A percentile compares a stretch with the other conserved stretches of the same genome.
phyloP scores from a whole-genome alignment of 208 protist species.

The Lotmaria passim region DNA sequence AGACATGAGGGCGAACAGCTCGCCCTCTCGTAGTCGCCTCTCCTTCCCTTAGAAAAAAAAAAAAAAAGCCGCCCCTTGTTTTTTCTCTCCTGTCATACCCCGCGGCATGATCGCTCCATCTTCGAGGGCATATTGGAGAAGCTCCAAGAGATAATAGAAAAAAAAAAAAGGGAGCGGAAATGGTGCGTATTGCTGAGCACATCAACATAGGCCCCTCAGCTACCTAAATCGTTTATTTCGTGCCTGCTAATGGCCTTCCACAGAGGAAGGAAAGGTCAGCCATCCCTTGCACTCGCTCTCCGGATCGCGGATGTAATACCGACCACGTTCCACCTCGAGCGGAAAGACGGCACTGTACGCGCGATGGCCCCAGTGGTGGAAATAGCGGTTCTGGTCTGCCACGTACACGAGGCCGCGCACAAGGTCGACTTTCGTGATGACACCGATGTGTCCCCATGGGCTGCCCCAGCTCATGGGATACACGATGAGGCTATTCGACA shows the following conservation, averaged over 20 bases:
- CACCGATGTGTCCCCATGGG: conserved; percentile 79
- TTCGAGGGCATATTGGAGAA: no score
- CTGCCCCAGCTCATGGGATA: conserved; percentile 72
- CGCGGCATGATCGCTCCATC: no score
- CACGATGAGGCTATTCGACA: conserved; percentile 67
- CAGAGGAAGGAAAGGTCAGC: conserved; percentile 29
- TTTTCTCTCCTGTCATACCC: no score
- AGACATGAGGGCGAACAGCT: no score
- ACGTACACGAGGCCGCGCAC: conserved; percentile 45
- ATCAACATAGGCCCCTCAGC: not conserved
- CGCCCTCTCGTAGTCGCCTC: no score
- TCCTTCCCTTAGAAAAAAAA: no score
- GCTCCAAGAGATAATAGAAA: no score
- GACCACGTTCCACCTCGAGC: conserved; percentile 43
- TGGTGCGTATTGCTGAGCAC: not conserved
- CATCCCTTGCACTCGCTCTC: conserved; percentile 71
- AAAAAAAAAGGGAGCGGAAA: no score
- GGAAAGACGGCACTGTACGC: conserved; percentile 62
- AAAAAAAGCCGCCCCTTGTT: no score
- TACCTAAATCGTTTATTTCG: not conserved
- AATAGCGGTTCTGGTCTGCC: conserved; percentile 86
- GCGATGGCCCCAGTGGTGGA: conserved; percentile 62
- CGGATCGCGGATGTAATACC: conserved; percentile 68
- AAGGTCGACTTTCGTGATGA: conserved; percentile 70
- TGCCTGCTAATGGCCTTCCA: conserved; percentile 27